phyloP scores from a whole-genome alignment of 306 rosid genomes.

The Cucurbita moschata region DNA sequence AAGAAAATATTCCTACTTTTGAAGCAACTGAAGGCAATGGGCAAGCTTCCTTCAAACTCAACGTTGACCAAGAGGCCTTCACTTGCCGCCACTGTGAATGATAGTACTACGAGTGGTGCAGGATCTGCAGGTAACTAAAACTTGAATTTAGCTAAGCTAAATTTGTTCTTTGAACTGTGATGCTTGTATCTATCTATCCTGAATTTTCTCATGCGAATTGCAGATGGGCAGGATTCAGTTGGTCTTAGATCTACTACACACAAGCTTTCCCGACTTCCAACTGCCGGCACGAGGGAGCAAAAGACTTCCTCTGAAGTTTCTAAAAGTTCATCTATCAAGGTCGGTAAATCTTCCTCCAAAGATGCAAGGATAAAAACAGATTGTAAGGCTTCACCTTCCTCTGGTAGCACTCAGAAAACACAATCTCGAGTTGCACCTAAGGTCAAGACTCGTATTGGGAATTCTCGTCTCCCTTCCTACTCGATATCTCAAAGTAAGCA shows the following conservation, averaged over 20 bases:
- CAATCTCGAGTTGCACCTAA: conserved; percentile 32
- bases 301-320: conserved; percentile 28
- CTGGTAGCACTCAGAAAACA: conserved; percentile 29
- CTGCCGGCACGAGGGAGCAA: conserved; percentile 29
- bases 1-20: conserved; percentile 15
- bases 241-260: conserved; percentile 26
- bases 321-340: conserved; percentile 22
- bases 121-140: conserved; percentile 34
- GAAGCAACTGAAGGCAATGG: conserved; percentile 38
- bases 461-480: conserved; percentile 27
- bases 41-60: conserved; percentile 41
- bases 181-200: not conserved
- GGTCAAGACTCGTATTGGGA: conserved; percentile 26
- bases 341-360: conserved; percentile 31
- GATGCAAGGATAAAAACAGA: conserved; percentile 28
- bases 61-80: conserved; percentile 48
- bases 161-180: conserved; percentile 5
- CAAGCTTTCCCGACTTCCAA: conserved; percentile 18
- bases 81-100: conserved; percentile 36
- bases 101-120: conserved; percentile 20
- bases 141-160: conserved; percentile 7
- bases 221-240: conserved; percentile 41
- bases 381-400: conserved; percentile 24
- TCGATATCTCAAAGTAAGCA: conserved; percentile 33
- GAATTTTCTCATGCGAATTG: conserved; percentile 9